Base-by-base conservation (phyloP, 1,139 yeast species). In the Geotrichum phurueaensis region DNA sequence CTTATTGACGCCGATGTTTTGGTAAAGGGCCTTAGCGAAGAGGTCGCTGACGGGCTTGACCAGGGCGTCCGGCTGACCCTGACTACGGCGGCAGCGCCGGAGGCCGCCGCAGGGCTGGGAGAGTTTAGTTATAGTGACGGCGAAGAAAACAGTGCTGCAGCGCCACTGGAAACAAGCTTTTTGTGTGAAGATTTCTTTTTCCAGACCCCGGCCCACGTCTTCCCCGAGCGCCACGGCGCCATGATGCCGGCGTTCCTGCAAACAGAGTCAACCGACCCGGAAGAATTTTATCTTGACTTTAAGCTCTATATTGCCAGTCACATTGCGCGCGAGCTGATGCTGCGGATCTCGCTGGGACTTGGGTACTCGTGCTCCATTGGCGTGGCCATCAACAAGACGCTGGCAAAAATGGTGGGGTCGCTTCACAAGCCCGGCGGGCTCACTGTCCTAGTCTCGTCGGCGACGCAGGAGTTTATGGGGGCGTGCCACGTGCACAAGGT, bases 291-390 rank as follows among this genome's bases (percentile, higher is more conserved):
- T 25, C 43, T 57, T 3, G 60, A 57, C 27, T 54, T 60, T 9
- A 60, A 57, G 27, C 53, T 65, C 4, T 71, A 70, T 53, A 63
- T 75, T 18, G 77, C 72, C 1, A 72, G 73, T 1, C 71, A 71
- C 51, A 49, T 73, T 7, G 75, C 75, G 2, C 57, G 60, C 18
- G 67, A 70, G 54, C 43, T 74, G 13, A 66, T 67, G 58, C 70
- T 69, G 58, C 60, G 66, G n/a, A 67, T 74, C 36, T 56, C 62
- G 52, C 59, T 68, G 23, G 70, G 69, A 33, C 65, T 64, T 23
- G 73, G 74, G 2, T 74, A 70, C 60, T 65, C 72, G 22, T 72
- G 75, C 59, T 72, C 76, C 0, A 69, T 73, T 20, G 78, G 78
- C 10, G 70, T 73, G 2, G 73, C 72, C 1, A 57, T 64, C 6